A percentile compares a stretch with the other conserved stretches of the same genome.
Evolutionary conservation across 179 eudicot species (phyloP).

Genomic region (Actinidia polygama): DNA sequence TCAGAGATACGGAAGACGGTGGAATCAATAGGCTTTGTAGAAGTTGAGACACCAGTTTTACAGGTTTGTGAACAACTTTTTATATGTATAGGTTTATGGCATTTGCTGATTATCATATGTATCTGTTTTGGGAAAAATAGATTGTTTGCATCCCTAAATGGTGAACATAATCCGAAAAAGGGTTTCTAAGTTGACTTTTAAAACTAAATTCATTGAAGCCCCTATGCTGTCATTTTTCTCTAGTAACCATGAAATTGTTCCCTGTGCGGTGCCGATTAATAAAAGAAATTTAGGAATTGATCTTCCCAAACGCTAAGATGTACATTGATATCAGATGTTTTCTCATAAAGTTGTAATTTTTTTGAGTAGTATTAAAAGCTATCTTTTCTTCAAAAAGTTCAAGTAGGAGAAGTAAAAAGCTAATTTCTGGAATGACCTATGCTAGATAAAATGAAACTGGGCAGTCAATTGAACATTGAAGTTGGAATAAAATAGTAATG

Average conservation of each 20-base stretch:
- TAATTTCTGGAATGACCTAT: background rate
- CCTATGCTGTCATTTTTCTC: background rate
- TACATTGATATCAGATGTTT: background rate
- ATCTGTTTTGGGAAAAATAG: background rate
- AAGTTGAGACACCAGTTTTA: slow-evolving; percentile 96
- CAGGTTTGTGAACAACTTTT: slow-evolving; percentile 56
- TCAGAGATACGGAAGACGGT: slow-evolving; percentile 91
- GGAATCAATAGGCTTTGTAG: slow-evolving; percentile 83
- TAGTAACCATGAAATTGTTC: background rate
- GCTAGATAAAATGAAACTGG: background rate
- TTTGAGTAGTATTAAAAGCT: background rate
- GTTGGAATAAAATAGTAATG: background rate
- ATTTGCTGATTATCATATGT: background rate
- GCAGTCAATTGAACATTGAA: background rate
- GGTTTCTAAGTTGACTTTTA: background rate
- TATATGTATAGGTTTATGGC: background rate
- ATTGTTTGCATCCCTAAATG: background rate
- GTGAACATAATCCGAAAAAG: background rate
- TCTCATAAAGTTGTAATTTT: background rate
- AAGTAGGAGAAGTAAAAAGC: background rate
- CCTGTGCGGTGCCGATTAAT: background rate
- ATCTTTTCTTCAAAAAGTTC: background rate
- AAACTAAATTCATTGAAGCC: background rate
- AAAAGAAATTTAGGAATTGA: background rate
- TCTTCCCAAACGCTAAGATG: background rate